Evolutionary conservation across 2,329 filamentous ascomycete genomes (phyloP), one percentile per base, ranked within the genome.

Genomic region (Moelleriella libera): DNA sequence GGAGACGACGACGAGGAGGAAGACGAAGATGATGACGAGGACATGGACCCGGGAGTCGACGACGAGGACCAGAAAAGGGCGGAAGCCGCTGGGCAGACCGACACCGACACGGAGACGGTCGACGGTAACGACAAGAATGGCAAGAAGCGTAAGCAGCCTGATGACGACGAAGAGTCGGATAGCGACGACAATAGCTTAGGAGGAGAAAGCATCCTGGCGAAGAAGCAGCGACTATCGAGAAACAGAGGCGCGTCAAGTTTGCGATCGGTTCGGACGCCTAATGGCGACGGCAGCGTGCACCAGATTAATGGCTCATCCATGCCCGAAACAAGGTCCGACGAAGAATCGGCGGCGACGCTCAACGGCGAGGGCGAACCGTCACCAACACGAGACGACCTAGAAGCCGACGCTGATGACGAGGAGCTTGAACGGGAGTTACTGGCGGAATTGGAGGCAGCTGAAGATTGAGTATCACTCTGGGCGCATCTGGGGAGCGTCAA

Each of bases 401-500:
- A 60, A 6, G 61, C 62, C n/a, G 69, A 69, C 41, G 63, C 68
- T 45, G 69, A 71, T 43, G 73, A 76, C 8, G 74, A 75, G 47
- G 78, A 81, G 54, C 62, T 82, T 45, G 81, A 82, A 60, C 74
- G 76, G 39, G 79, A 82, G 55, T 68, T 84, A 58, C 65, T 80
- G 56, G 78, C 77, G 1, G 79, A 76, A 52, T 65, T 81, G 52
- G 76, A 79, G 54, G 61, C 62, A 12, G 59, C 58, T 21, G 58
- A 55, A 34, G 60, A 56, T 30, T 59, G 21, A 21, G 56, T 39
- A 39, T 45, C 3, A 21, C 21, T 21, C 21, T 21, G 21, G 21
- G 21, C 21, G 21, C 21, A 21, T 21, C 21, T 21, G 21, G 21
- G 21, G 21, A 21, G 21, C 21, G 21, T 21, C 21, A 21, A 21